Conservation (phyloP, 164 flowering plant genomes). For the Paratinospora sagittata region DNA sequence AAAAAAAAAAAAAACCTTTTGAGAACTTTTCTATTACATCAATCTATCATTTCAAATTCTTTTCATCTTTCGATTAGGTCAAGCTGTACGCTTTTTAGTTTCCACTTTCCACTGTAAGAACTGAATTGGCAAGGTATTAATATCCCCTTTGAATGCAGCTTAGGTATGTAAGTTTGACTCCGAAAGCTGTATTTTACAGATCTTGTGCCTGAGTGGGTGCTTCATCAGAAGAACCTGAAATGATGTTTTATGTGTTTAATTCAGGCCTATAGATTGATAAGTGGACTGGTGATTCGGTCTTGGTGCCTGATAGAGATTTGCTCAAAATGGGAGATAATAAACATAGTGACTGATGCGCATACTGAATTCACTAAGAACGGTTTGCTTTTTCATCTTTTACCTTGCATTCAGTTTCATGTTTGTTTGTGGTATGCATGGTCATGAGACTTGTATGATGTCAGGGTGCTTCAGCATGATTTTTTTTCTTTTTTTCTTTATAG, state of each 20-base stretch:
- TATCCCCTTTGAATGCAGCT: neutral
- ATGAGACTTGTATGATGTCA: neutral
- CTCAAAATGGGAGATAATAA: slow-evolving; percentile 72
- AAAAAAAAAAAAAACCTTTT: too few relatives aligned
- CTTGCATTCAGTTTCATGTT: too few relatives aligned
- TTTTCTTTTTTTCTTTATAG: too few relatives aligned
- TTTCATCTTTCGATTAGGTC: too few relatives aligned
- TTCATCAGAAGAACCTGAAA: neutral
- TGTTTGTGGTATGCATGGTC: neutral
- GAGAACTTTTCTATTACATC: too few relatives aligned
- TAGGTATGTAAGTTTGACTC: neutral
- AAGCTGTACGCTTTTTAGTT: too few relatives aligned
- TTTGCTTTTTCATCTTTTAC: slow-evolving; percentile 19
- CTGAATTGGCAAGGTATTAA: neutral
- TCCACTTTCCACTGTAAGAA: neutral
- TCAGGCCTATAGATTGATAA: slow-evolving; percentile 73
- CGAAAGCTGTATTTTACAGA: neutral
- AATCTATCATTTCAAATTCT: too few relatives aligned
- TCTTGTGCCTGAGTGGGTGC: neutral
- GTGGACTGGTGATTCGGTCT: slow-evolving; percentile 66
- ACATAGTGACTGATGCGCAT: slow-evolving; percentile 48
- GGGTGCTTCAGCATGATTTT: too few relatives aligned
- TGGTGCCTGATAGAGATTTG: slow-evolving; percentile 86
- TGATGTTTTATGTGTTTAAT: slow-evolving; percentile 14
- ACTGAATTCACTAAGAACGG: slow-evolving; percentile 73